phyloP scores from a whole-genome alignment of 805 yeast genomes.

The Candida methanosorbosa region DNA sequence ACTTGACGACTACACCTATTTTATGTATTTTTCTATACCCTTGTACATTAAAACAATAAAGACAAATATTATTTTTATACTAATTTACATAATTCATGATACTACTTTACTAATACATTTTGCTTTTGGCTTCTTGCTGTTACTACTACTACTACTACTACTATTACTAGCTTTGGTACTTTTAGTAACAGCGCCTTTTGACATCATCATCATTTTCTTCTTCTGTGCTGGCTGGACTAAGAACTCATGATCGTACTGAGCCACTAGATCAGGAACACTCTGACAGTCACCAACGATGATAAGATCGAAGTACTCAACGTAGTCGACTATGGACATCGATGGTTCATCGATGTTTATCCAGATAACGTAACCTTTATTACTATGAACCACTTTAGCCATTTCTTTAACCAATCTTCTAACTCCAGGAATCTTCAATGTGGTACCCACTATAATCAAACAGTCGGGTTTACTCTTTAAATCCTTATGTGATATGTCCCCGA shows the following conservation, averaged over 20 bases:
- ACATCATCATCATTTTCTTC: no score
- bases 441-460: slow-evolving; percentile 74
- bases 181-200: no score
- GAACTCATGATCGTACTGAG: slow-evolving; percentile 13
- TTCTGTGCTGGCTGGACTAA: no score
- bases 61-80: no score
- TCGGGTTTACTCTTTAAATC: slow-evolving; percentile 67
- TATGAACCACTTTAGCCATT: slow-evolving; percentile 47
- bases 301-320: slow-evolving; percentile 46
- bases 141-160: no score
- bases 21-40: no score
- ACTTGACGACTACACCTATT: not conserved
- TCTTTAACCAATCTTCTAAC: slow-evolving; percentile 55
- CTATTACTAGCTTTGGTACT: no score
- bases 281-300: slow-evolving; percentile 63
- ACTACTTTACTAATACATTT: no score
- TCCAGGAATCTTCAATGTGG: slow-evolving; percentile 76
- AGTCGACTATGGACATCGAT: slow-evolving; percentile 36
- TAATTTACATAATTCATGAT: no score
- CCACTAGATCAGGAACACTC: slow-evolving; percentile 29
- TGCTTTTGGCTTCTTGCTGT: no score
- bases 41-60: no score
- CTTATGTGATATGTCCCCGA: slow-evolving; percentile 62
- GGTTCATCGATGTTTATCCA: slow-evolving; percentile 58
- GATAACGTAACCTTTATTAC: slow-evolving; percentile 48